Percentiles rank a stretch among this genome's conserved stretches.
Conservation (phyloP, 2,329 filamentous ascomycete genomes). For the Neofusicoccum cordaticola region DNA sequence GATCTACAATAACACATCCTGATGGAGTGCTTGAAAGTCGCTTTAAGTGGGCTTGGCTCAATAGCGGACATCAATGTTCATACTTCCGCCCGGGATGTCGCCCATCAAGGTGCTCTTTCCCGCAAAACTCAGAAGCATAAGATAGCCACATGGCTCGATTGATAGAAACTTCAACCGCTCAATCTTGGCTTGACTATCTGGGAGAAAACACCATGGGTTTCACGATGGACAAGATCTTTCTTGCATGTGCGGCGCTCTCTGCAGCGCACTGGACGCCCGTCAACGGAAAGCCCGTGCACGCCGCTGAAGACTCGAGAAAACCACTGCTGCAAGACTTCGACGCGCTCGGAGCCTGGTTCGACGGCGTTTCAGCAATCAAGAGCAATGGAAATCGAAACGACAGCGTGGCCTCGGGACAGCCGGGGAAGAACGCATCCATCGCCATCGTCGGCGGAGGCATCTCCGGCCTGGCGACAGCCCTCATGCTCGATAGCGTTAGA, state of each 20-base stretch:
- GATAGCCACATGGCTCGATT: no score
- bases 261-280: background rate
- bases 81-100: no score
- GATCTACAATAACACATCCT: no score
- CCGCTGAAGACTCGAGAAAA: background rate
- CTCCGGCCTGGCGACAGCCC: conserved; percentile 15
- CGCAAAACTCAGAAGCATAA: background rate
- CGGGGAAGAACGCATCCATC: background rate
- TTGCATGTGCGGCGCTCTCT: no score
- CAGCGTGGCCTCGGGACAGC: background rate
- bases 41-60: no score
- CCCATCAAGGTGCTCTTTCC: no score
- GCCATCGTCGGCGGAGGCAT: conserved; percentile 16
- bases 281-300: background rate
- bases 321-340: conserved; percentile 17
- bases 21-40: no score
- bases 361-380: background rate
- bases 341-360: conserved; percentile 16
- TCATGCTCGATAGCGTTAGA: conserved; percentile 13
- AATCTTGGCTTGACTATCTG: no score
- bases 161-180: no score
- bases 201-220: no score
- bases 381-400: background rate
- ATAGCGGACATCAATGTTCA: no score
- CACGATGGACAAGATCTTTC: no score